phyloP scores from a whole-genome alignment of 305 asterid species.

The Petunia hybrid region DNA sequence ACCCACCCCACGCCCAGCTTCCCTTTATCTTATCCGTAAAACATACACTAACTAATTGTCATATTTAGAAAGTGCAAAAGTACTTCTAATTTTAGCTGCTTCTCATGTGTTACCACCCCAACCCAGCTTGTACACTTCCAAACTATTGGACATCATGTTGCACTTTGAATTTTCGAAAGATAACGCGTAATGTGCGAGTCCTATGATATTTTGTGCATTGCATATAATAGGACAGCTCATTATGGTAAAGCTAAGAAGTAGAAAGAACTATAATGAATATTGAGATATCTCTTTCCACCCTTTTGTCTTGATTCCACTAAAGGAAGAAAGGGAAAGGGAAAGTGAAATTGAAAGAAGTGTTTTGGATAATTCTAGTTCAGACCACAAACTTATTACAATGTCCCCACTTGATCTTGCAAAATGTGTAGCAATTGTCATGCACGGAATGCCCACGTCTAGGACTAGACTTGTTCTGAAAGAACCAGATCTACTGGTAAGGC shows the following conservation, averaged over 20 bases:
- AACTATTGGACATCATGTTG: background rate
- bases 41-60: too few relatives aligned
- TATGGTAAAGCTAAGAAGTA: background rate
- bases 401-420: background rate
- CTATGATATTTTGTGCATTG: background rate
- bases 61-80: too few relatives aligned
- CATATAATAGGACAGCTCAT: background rate
- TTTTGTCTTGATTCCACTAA: background rate
- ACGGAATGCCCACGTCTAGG: background rate
- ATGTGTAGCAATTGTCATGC: background rate
- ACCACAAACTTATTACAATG: constrained; percentile 16
- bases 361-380: constrained; percentile 17
- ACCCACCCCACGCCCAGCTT: too few relatives aligned
- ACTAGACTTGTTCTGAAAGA: background rate
- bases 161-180: background rate
- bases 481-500: background rate
- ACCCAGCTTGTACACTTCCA: background rate
- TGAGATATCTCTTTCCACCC: constrained; percentile 1
- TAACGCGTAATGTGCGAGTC: background rate
- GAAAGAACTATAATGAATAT: background rate
- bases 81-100: too few relatives aligned
- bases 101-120: background rate
- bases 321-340: background rate
- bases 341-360: background rate
- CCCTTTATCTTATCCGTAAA: too few relatives aligned